Conservation (phyloP, 306 rosid species). For the Lathyrus sativus region DNA sequence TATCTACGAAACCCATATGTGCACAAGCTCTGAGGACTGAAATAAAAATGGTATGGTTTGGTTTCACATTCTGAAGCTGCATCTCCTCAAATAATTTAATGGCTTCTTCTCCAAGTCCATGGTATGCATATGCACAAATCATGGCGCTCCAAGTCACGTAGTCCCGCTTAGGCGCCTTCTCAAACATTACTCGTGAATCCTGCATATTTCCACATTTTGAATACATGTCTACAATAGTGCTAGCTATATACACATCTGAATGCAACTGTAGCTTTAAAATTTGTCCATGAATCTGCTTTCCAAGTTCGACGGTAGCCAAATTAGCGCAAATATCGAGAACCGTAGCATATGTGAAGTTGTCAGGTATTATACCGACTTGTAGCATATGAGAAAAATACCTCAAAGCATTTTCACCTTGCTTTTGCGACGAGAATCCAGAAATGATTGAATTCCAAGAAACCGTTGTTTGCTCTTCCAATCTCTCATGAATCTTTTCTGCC, state of each 20-base stretch:
- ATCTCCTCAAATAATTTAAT: slow-evolving; percentile 66
- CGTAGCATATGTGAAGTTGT: slow-evolving; percentile 81
- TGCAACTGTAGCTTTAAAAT: slow-evolving; percentile 69
- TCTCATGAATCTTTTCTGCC: slow-evolving; percentile 72
- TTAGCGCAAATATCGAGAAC: slow-evolving; percentile 85
- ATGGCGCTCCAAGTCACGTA: slow-evolving; percentile 89
- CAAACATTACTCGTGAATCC: slow-evolving; percentile 67
- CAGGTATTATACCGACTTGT: slow-evolving; percentile 68
- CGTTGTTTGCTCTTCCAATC: slow-evolving; percentile 59
- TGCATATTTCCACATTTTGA: slow-evolving; percentile 85
- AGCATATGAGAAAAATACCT: slow-evolving; percentile 68
- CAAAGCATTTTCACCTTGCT: slow-evolving; percentile 76
- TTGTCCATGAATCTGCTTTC: slow-evolving; percentile 88
- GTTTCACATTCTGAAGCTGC: slow-evolving; percentile 68
- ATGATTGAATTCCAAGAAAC: slow-evolving; percentile 88
- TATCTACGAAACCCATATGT: slow-evolving; percentile 68
- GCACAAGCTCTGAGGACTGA: slow-evolving; percentile 89
- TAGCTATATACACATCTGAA: slow-evolving; percentile 68
- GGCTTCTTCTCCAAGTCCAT: slow-evolving; percentile 79
- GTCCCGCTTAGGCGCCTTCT: slow-evolving; percentile 75
- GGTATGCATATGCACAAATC: slow-evolving; percentile 83
- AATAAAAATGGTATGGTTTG: slow-evolving; percentile 74
- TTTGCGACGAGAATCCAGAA: slow-evolving; percentile 75
- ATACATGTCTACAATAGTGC: slow-evolving; percentile 90
- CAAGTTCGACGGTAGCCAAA: slow-evolving; percentile 79